Evolutionary conservation across 2,329 filamentous ascomycete genomes (phyloP).

Genomic region (Phoma sp.): DNA sequence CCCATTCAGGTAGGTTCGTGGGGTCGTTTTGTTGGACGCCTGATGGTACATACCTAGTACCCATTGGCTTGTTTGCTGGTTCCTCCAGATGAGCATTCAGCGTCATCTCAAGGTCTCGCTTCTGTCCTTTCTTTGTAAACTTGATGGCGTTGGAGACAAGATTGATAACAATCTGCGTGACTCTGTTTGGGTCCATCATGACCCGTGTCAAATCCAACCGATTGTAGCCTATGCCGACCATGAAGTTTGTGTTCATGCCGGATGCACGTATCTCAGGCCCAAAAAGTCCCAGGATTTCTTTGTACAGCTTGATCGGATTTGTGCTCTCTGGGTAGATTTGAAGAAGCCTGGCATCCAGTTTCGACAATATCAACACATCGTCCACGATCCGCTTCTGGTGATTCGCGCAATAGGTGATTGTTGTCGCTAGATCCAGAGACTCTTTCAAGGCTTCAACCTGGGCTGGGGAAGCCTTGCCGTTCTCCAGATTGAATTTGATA

Average conservation of each 20-base stretch:
- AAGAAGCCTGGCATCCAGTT: constrained; percentile 32
- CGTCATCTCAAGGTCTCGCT: constrained; percentile 11
- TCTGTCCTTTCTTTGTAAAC: constrained; percentile 31
- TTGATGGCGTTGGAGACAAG: constrained; percentile 45
- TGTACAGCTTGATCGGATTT: constrained; percentile 34
- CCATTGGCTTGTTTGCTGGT: constrained; percentile 16
- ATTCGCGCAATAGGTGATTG: constrained; percentile 37
- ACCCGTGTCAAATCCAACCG: constrained; percentile 61
- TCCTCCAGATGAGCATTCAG: constrained; percentile 6
- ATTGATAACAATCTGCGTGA: constrained; percentile 39
- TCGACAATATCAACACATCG: constrained; percentile 29
- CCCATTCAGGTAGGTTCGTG: constrained; percentile 10
- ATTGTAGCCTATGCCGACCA: constrained; percentile 53
- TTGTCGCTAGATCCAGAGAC: constrained; percentile 56
- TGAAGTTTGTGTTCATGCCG: constrained; percentile 69
- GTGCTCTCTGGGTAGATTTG: constrained; percentile 26
- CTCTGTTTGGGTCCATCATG: constrained; percentile 54
- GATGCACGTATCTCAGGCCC: constrained; percentile 19
- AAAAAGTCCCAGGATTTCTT: constrained; percentile 25
- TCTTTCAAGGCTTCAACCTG: constrained; percentile 62
- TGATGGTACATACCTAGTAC: constrained; percentile 41
- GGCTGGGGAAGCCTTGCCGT: constrained; percentile 53
- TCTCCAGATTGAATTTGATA: constrained; percentile 62
- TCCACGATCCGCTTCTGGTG: constrained; percentile 43
- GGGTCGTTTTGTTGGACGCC: constrained; percentile 63